Evolutionary conservation across 208 protist species (phyloP).

Genomic region (Spongospora subterranea): DNA sequence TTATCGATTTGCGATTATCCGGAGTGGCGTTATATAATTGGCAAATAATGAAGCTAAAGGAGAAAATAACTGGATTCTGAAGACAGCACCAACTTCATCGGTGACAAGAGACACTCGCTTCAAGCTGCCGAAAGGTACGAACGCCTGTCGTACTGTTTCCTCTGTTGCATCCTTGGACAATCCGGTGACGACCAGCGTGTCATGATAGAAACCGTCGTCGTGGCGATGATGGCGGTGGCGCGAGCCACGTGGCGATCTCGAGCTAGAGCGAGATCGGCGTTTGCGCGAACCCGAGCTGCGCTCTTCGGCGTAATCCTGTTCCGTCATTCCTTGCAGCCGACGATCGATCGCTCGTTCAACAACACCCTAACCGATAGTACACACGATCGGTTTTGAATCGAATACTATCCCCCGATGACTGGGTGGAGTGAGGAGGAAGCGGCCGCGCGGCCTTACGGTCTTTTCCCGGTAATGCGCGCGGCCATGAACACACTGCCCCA

Average conservation of each 20-base stretch:
- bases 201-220: background rate
- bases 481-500: no score
- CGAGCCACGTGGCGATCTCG: background rate
- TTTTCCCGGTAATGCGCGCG: no score
- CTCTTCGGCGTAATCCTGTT: background rate
- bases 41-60: background rate
- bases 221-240: background rate
- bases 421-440: no score
- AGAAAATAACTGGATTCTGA: background rate
- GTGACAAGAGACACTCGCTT: background rate
- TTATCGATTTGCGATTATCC: no score
- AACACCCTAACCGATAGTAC: no score
- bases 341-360: no score
- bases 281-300: no score
- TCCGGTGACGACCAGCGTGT: background rate
- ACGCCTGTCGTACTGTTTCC: background rate
- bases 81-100: background rate
- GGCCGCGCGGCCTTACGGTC: no score
- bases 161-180: background rate
- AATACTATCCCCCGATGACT: no score
- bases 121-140: background rate
- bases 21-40: background rate
- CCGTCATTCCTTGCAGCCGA: no score
- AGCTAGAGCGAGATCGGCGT: slow-evolving; percentile 23
- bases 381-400: no score